Percentiles rank a stretch among this genome's conserved stretches.
Conservation (phyloP, 2,329 filamentous ascomycete species). For the Camptophora hylomeconis region DNA sequence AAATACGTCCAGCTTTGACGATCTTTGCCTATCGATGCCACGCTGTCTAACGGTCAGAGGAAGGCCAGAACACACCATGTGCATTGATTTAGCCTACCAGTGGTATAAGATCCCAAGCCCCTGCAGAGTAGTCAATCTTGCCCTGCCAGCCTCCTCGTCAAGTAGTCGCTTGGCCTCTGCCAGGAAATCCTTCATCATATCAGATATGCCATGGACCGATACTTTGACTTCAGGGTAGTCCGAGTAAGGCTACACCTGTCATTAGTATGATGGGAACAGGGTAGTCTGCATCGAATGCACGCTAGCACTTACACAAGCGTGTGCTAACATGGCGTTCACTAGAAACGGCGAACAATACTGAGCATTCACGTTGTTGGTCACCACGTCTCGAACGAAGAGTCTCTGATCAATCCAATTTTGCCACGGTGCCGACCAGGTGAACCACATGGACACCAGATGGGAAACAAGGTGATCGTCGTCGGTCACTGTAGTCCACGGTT, state of each 20-base stretch:
- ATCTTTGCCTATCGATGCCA: too few species aligned
- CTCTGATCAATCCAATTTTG: conserved; percentile 22
- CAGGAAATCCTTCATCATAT: neutral
- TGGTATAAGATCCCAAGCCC: neutral
- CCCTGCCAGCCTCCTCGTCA: neutral
- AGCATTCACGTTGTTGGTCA: conserved; percentile 15
- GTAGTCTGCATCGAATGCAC: too few species aligned
- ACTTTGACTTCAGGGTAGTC: neutral
- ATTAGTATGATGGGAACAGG: neutral
- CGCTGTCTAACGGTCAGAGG: too few species aligned
- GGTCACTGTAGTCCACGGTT: conserved; percentile 23
- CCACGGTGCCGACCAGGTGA: conserved; percentile 21
- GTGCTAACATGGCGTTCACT: conserved; percentile 18
- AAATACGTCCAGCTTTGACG: too few species aligned
- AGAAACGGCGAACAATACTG: conserved; percentile 21
- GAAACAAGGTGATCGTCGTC: conserved; percentile 22
- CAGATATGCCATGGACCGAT: neutral
- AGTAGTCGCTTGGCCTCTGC: neutral
- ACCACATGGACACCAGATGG: conserved; percentile 22
- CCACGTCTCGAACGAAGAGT: conserved; percentile 24
- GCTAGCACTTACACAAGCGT: conserved; percentile 24
- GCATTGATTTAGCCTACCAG: too few species aligned
- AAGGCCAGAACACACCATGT: too few species aligned
- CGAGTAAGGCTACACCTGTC: neutral
- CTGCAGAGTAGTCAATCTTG: neutral